Conservation (phyloP, 2,329 filamentous ascomycete species). For the Sporothrix curviconia region DNA sequence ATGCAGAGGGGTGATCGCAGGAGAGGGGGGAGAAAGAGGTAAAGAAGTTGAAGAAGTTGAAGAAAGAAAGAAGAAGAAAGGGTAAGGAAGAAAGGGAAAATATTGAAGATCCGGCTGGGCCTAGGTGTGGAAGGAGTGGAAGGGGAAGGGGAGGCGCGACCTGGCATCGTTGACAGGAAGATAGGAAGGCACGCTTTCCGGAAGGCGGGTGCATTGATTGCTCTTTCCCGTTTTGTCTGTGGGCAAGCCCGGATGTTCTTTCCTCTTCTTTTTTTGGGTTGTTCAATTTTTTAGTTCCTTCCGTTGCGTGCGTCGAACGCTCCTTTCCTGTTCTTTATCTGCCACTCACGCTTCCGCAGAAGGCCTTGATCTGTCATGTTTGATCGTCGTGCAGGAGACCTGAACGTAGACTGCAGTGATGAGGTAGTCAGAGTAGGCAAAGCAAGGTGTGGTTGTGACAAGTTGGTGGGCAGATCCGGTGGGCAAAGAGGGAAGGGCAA, state of each 20-base stretch:
- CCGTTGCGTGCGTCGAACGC: neutral
- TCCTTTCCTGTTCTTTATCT: neutral
- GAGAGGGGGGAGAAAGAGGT: neutral
- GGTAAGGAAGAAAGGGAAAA: neutral
- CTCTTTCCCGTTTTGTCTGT: neutral
- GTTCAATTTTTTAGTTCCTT: no score
- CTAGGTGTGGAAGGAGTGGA: neutral
- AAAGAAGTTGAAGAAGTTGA: no score
- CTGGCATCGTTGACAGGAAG: neutral
- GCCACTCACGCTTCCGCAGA: neutral
- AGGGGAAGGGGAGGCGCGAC: neutral
- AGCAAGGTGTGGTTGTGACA: no score
- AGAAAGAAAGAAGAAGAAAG: neutral
- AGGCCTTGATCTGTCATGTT: constrained; percentile 5
- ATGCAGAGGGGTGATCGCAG: neutral
- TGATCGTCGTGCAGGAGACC: neutral
- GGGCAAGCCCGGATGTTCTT: neutral
- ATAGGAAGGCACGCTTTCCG: neutral
- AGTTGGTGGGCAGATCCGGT: no score
- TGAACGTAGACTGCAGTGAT: no score
- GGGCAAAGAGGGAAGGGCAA: no score
- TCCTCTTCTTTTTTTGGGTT: neutral
- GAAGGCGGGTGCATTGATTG: neutral
- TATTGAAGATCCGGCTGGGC: neutral
- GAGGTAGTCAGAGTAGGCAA: no score